A percentile compares a stretch with the other conserved stretches of the same genome.
These are phyloP conservation scores for Agrocybe pediades DNA, from an alignment of 768 basidiomycete species.

Conservation along the genomic window DNA sequence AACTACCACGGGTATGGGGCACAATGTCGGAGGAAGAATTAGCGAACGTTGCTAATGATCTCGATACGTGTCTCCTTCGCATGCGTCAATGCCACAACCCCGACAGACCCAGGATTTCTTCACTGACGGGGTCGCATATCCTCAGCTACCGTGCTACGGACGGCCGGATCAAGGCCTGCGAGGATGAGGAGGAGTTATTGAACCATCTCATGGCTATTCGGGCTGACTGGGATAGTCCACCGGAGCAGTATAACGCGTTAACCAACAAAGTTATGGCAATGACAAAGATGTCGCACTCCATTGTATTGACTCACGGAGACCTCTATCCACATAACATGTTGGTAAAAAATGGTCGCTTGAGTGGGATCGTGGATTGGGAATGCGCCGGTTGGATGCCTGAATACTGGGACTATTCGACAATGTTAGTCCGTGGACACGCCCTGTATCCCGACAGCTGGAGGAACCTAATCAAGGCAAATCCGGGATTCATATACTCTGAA, in stretches of 20 bases:
- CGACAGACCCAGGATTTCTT: background rate
- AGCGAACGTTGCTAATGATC: background rate
- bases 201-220: background rate
- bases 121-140: background rate
- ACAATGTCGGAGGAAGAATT: too few relatives aligned
- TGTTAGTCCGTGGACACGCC: background rate
- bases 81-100: background rate
- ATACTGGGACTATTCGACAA: slow-evolving; percentile 4
- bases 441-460: background rate
- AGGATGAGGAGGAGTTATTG: background rate
- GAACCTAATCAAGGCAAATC: background rate
- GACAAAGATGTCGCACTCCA: background rate
- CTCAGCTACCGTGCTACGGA: background rate
- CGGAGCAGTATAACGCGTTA: background rate
- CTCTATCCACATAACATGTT: slow-evolving; percentile 2
- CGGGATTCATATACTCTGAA: background rate
- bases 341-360: background rate
- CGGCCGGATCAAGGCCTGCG: background rate
- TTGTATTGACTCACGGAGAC: slow-evolving; percentile 5
- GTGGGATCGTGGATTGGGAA: slow-evolving; percentile 5
- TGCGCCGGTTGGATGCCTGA: slow-evolving; percentile 8
- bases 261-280: background rate
- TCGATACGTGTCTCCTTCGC: background rate
- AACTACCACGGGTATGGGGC: too few relatives aligned
- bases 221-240: background rate